Conservation (phyloP, 345 rosid genomes). For the Eucalyptus sp. region DNA sequence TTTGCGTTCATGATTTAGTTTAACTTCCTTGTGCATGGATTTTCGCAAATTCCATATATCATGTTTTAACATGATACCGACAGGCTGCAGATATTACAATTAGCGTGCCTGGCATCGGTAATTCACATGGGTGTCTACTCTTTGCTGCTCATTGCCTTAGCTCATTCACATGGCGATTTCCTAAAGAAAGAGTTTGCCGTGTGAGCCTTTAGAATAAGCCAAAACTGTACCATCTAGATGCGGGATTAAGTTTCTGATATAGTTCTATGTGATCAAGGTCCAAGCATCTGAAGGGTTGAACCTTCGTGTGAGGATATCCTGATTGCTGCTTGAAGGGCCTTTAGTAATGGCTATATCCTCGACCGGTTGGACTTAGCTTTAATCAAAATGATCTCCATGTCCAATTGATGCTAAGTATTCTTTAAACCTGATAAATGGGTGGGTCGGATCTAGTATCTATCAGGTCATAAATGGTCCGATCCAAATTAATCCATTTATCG, state of each 20-base stretch:
- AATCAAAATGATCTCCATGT: neutral
- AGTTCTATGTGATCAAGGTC: neutral
- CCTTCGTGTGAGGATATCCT: neutral
- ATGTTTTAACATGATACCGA: neutral
- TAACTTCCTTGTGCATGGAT: neutral
- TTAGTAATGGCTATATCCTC: neutral
- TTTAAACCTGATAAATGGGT: too few species aligned
- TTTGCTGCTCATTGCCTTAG: neutral
- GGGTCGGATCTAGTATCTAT: too few species aligned
- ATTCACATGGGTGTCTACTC: neutral
- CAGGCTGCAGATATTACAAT: neutral
- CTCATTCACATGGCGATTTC: neutral
- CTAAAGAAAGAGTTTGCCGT: neutral
- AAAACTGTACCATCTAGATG: neutral
- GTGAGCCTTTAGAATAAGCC: neutral
- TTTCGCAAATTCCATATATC: neutral
- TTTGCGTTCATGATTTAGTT: neutral
- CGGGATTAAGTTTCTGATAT: neutral
- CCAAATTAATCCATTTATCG: too few species aligned
- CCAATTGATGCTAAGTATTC: neutral
- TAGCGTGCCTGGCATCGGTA: neutral
- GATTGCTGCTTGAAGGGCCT: neutral
- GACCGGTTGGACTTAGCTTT: neutral
- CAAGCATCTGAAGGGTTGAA: neutral
- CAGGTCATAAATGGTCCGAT: accelerated